Evolutionary conservation across 106 monocot genomes (phyloP).

Genomic region (Gastrodia elata): DNA sequence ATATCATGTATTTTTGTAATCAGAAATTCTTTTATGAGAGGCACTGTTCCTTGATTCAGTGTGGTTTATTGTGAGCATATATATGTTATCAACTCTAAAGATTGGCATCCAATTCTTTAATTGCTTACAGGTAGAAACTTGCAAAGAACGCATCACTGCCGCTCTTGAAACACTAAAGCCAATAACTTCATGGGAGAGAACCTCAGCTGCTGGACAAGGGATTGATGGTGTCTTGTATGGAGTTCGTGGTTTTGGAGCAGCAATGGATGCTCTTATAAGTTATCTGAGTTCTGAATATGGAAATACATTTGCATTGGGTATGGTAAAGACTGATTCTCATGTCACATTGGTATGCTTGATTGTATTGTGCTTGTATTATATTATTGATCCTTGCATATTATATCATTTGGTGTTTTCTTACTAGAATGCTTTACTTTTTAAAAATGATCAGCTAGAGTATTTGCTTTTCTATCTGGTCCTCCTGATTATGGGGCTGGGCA

Average conservation of each 20-base stretch:
- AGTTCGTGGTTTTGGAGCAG: conserved; percentile 84
- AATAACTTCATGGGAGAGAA: conserved; percentile 88
- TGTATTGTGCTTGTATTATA: not conserved
- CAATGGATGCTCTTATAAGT: conserved; percentile 72
- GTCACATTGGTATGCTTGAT: conserved; percentile 6
- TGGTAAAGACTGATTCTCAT: conserved; percentile 21
- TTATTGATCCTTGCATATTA: not conserved
- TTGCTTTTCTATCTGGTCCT: conserved; percentile 97
- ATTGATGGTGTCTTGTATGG: conserved; percentile 72
- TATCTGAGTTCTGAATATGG: conserved; percentile 97
- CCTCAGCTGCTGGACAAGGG: conserved; percentile 60
- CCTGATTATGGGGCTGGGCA: conserved; percentile 99
- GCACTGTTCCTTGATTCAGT: not conserved
- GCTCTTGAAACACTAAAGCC: conserved; percentile 89
- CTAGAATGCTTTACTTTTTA: conserved; percentile 1
- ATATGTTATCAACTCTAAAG: not conserved
- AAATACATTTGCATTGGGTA: conserved; percentile 92
- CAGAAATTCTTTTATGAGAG: not conserved
- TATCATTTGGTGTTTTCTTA: conserved; percentile 3
- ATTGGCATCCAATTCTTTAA: not conserved
- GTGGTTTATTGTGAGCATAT: not conserved
- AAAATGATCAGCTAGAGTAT: conserved; percentile 71
- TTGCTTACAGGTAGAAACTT: conserved; percentile 67
- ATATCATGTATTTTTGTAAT: not conserved
- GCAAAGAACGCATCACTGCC: conserved; percentile 88